Conservation (phyloP, 352 stramenopile species). For the Elongisporangium prolatum region DNA sequence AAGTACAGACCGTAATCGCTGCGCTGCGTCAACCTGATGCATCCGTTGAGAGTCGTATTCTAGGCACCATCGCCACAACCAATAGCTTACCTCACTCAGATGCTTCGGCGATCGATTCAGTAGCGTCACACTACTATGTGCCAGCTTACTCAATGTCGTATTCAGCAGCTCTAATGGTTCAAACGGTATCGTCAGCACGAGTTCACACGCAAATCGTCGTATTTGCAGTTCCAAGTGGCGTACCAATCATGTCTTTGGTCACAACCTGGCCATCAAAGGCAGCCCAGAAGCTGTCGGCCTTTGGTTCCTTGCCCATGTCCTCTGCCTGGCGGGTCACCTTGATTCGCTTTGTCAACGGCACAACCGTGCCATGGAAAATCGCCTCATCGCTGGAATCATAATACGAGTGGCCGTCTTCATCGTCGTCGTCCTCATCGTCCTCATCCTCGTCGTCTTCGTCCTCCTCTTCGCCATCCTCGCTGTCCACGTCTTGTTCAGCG, state of each 20-base stretch:
- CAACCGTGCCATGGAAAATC: slow-evolving; percentile 20
- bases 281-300: slow-evolving; percentile 58
- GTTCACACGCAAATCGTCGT: background rate
- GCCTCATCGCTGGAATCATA: slow-evolving; percentile 60
- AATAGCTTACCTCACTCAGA: slow-evolving; percentile 27
- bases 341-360: slow-evolving; percentile 38
- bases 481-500: slow-evolving; percentile 19
- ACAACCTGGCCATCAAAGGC: slow-evolving; percentile 59
- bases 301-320: slow-evolving; percentile 7
- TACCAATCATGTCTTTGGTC: slow-evolving; percentile 73
- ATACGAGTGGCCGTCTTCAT: slow-evolving; percentile 29
- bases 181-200: background rate
- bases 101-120: slow-evolving; percentile 38
- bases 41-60: background rate
- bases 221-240: background rate
- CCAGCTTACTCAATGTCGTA: slow-evolving; percentile 57
- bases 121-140: slow-evolving; percentile 46
- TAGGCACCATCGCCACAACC: background rate
- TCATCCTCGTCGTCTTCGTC: slow-evolving; percentile 45
- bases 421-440: slow-evolving; percentile 42
- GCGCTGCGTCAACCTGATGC: background rate
- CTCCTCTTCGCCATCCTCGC: slow-evolving; percentile 32
- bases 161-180: slow-evolving; percentile 55
- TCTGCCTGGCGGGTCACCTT: slow-evolving; percentile 31
- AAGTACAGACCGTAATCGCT: background rate